Percentiles rank a stretch among this genome's conserved stretches.
Evolutionary conservation across 1,139 yeast genomes (phyloP).

Genomic region (Hansenula sp.): DNA sequence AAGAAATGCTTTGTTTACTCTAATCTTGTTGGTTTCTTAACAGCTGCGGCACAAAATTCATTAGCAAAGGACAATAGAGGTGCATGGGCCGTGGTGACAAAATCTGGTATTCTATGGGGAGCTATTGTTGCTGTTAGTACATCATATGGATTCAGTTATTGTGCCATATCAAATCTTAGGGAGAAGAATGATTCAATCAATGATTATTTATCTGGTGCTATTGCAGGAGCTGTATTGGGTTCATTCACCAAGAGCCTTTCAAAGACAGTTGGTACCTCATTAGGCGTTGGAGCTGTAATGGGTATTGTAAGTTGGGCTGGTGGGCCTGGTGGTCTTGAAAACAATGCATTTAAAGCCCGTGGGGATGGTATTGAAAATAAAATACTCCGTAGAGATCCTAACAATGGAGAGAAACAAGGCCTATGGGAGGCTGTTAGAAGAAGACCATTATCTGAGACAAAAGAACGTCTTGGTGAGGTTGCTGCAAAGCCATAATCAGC

Average conservation of each 20-base stretch:
- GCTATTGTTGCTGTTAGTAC: slow-evolving; percentile 27
- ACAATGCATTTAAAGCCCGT: slow-evolving; percentile 29
- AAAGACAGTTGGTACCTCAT: slow-evolving; percentile 40
- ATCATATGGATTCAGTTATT: slow-evolving; percentile 34
- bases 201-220: slow-evolving; percentile 45
- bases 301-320: slow-evolving; percentile 44
- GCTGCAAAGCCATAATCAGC: background rate
- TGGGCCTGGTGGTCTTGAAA: slow-evolving; percentile 29
- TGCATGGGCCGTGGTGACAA: slow-evolving; percentile 22
- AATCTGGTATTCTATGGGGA: slow-evolving; percentile 23
- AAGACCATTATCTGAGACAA: slow-evolving; percentile 78
- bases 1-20: slow-evolving; percentile 36
- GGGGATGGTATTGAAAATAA: slow-evolving; percentile 21
- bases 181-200: slow-evolving; percentile 40
- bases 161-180: slow-evolving; percentile 37
- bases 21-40: slow-evolving; percentile 32
- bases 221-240: slow-evolving; percentile 44
- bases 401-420: slow-evolving; percentile 43
- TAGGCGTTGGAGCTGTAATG: slow-evolving; percentile 30
- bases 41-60: slow-evolving; percentile 35
- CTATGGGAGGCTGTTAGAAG: slow-evolving; percentile 84
- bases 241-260: slow-evolving; percentile 32
- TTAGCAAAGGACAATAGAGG: slow-evolving; percentile 21
- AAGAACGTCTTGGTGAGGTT: slow-evolving; percentile 59
- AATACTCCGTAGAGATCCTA: slow-evolving; percentile 10